These are phyloP conservation scores for Phyllosticta citribraziliensis DNA, from an alignment of 2,329 filamentous ascomycete genomes.

Conservation along the genomic window DNA sequence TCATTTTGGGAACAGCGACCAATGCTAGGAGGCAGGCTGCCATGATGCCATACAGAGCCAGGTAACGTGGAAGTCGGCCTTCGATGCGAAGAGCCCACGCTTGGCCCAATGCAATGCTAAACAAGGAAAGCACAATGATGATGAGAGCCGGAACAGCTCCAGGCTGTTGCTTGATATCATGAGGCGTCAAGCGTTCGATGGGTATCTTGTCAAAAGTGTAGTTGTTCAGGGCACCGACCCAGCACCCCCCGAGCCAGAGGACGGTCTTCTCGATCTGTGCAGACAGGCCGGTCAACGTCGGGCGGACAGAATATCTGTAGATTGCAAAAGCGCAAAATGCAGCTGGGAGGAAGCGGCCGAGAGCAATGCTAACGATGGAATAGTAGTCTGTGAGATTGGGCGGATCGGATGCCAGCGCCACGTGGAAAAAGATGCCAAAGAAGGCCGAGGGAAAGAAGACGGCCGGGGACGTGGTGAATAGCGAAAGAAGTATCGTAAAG, in stretches of 20 bases:
- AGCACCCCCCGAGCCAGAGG: conserved; percentile 81
- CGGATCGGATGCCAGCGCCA: conserved; percentile 81
- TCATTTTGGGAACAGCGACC: conserved; percentile 63
- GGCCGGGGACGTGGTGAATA: conserved; percentile 69
- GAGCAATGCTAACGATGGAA: conserved; percentile 62
- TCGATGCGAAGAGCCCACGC: conserved; percentile 80
- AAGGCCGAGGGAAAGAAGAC: conserved; percentile 83
- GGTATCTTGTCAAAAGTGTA: conserved; percentile 94
- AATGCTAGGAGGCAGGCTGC: conserved; percentile 57
- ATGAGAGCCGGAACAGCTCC: conserved; percentile 77
- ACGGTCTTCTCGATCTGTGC: conserved; percentile 86
- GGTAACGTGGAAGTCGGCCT: conserved; percentile 65
- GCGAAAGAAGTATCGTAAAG: conserved; percentile 66
- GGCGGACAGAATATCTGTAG: conserved; percentile 70
- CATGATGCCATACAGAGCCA: conserved; percentile 67
- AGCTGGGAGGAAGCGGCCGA: conserved; percentile 78
- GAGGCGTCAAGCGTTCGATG: conserved; percentile 80
- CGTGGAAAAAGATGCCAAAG: conserved; percentile 75
- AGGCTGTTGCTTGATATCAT: conserved; percentile 81
- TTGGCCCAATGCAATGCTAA: conserved; percentile 61
- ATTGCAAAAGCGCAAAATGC: conserved; percentile 82
- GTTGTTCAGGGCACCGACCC: conserved; percentile 86
- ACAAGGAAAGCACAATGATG: conserved; percentile 62
- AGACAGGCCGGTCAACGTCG: conserved; percentile 60
- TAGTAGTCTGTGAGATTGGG: conserved; percentile 59